Evolutionary conservation across 2,329 filamentous ascomycete genomes (phyloP).

Genomic region (Rutstroemia sp.): DNA sequence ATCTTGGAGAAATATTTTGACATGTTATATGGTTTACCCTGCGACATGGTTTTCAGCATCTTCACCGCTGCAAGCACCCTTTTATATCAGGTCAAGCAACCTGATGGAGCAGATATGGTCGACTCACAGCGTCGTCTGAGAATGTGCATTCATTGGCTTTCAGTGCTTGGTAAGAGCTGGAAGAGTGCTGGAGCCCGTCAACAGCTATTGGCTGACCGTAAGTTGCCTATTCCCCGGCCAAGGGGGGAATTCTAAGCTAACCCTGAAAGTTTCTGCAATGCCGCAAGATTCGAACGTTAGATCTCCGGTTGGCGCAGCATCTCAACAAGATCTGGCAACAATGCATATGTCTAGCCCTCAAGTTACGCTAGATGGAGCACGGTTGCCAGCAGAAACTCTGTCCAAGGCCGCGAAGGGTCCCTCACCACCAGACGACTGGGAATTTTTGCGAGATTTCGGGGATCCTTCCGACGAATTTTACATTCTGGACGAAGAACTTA

Average conservation of each 20-base stretch:
- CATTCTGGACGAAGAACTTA: constrained; percentile 24
- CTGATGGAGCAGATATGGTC: constrained; percentile 4
- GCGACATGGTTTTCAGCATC: constrained; percentile 27
- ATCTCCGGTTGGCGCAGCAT: background rate
- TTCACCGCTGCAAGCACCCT: constrained; percentile 27
- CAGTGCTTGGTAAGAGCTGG: constrained; percentile 25
- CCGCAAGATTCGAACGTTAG: constrained; percentile 3
- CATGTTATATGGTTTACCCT: constrained; percentile 23
- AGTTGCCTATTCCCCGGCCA: constrained; percentile 17
- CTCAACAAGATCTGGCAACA: background rate
- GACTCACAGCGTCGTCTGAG: constrained; percentile 20
- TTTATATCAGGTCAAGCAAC: constrained; percentile 20
- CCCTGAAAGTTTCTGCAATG: constrained; percentile 1
- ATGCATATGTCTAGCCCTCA: background rate
- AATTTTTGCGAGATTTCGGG: constrained; percentile 25
- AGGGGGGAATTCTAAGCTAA: constrained; percentile 9
- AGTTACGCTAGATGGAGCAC: background rate
- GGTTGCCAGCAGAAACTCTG: background rate
- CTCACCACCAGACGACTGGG: constrained; percentile 20
- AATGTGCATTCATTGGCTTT: constrained; percentile 28
- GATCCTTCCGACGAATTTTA: constrained; percentile 28
- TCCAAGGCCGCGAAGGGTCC: background rate
- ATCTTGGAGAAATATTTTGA: constrained; percentile 26
- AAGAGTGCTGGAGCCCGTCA: constrained; percentile 27
- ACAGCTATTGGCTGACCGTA: constrained; percentile 25